These are phyloP conservation scores for Collybiopsis luxurians DNA, from an alignment of 768 basidiomycete genomes.

Conservation along the genomic window DNA sequence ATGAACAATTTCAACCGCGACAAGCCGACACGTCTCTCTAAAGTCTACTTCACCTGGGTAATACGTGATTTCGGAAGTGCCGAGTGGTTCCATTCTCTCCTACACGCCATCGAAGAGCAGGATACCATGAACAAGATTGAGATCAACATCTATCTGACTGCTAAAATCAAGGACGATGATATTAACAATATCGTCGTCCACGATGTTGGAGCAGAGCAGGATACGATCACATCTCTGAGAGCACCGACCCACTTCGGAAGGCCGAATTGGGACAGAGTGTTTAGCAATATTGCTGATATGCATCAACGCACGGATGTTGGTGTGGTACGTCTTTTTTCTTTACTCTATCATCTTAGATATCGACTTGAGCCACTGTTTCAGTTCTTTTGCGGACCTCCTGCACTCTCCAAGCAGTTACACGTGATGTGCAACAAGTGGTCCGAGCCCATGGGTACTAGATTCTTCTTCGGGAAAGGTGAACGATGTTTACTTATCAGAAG, in stretches of 20 bases:
- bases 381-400: slow-evolving; percentile 86
- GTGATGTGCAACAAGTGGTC: slow-evolving; percentile 85
- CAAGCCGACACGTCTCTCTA: slow-evolving; percentile 74
- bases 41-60: slow-evolving; percentile 93
- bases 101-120: slow-evolving; percentile 92
- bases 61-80: slow-evolving; percentile 83
- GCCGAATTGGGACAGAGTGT: slow-evolving; percentile 82
- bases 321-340: slow-evolving; percentile 51
- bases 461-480: slow-evolving; percentile 89
- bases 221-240: slow-evolving; percentile 84
- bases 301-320: slow-evolving; percentile 90
- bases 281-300: slow-evolving; percentile 69
- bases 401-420: slow-evolving; percentile 69
- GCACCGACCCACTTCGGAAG: slow-evolving; percentile 93
- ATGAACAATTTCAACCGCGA: slow-evolving; percentile 79
- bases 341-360: too few species aligned
- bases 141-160: slow-evolving; percentile 93
- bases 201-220: slow-evolving; percentile 91
- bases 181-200: slow-evolving; percentile 92
- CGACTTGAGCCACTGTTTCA: too few species aligned
- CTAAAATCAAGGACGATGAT: slow-evolving; percentile 88
- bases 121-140: slow-evolving; percentile 84
- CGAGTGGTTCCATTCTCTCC: slow-evolving; percentile 92
- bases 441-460: slow-evolving; percentile 69
- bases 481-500: too few species aligned